A percentile compares a stretch with the other conserved stretches of the same genome.
phyloP scores from a whole-genome alignment of 192 early-diverging fungal species.

The Phlyctochytrium arcticum region DNA sequence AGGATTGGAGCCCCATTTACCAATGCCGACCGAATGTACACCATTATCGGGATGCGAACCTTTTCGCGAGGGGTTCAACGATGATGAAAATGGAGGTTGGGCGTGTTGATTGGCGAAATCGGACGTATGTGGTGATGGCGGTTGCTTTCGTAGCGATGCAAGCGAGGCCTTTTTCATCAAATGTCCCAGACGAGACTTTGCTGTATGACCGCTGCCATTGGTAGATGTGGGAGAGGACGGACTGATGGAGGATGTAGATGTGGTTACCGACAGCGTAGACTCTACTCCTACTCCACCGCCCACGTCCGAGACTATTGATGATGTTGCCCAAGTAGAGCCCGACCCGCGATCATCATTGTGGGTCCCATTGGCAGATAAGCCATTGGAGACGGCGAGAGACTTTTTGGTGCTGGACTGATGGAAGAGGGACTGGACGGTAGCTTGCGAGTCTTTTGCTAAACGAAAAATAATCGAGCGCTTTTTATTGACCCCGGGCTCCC shows the following conservation, averaged over 20 bases:
- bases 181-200: background rate
- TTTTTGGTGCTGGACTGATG: conserved; percentile 1
- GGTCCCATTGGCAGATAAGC: background rate
- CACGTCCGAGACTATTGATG: background rate
- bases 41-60: conserved; percentile 2
- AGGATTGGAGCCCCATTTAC: background rate
- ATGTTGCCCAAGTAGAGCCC: conserved; percentile 10
- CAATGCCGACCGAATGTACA: too few relatives aligned
- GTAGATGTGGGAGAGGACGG: background rate
- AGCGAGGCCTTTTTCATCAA: conserved; percentile 15
- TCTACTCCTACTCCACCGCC: background rate
- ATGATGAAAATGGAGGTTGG: too few relatives aligned
- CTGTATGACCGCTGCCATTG: too few relatives aligned
- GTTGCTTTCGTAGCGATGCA: conserved; percentile 3
- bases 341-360: background rate
- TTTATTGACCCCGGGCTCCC: conserved; percentile 5
- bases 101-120: too few relatives aligned
- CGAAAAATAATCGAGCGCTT: conserved; percentile 25
- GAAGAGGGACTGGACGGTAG: conserved; percentile 7
- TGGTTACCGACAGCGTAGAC: background rate
- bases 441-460: conserved; percentile 12
- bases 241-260: background rate
- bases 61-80: too few relatives aligned
- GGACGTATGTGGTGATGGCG: too few relatives aligned
- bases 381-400: background rate